phyloP scores from a whole-genome alignment of 2,329 filamentous ascomycete species.

The Beauveria pseudobassiana region DNA sequence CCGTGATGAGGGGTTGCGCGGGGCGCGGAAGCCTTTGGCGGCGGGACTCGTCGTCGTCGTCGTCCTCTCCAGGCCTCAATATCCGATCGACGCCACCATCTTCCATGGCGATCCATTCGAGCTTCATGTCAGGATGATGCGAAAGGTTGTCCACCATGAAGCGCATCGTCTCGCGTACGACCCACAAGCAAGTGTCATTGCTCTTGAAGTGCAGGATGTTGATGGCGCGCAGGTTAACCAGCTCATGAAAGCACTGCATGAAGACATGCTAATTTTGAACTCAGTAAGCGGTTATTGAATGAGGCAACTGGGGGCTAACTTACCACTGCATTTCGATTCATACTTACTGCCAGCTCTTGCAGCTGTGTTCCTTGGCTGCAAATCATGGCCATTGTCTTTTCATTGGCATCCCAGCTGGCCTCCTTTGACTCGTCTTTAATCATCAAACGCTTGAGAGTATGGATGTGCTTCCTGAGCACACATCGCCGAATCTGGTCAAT shows the following conservation, averaged over 20 bases:
- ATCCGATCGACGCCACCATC: constrained; percentile 43
- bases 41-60: constrained; percentile 16
- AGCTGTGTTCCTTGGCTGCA: constrained; percentile 41
- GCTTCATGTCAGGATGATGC: constrained; percentile 45
- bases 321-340: constrained; percentile 48
- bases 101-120: constrained; percentile 53
- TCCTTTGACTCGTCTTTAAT: constrained; percentile 48
- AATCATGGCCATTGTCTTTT: constrained; percentile 46
- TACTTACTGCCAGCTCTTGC: constrained; percentile 48
- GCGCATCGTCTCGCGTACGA: constrained; percentile 48
- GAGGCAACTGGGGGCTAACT: constrained; percentile 21
- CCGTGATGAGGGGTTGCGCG: constrained; percentile 16
- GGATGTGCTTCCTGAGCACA: constrained; percentile 51
- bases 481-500: constrained; percentile 52
- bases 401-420: constrained; percentile 49
- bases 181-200: constrained; percentile 49
- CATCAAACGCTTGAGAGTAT: constrained; percentile 47
- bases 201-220: constrained; percentile 48
- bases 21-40: constrained; percentile 18
- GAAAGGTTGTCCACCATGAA: constrained; percentile 53
- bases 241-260: constrained; percentile 43
- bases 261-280: constrained; percentile 42
- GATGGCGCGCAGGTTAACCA: constrained; percentile 44
- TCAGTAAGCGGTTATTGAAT: neutral
- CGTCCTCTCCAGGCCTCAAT: constrained; percentile 30